Evolutionary conservation across 176 grass and related monocot genomes (phyloP).

Genomic region (Ananas comosus): DNA sequence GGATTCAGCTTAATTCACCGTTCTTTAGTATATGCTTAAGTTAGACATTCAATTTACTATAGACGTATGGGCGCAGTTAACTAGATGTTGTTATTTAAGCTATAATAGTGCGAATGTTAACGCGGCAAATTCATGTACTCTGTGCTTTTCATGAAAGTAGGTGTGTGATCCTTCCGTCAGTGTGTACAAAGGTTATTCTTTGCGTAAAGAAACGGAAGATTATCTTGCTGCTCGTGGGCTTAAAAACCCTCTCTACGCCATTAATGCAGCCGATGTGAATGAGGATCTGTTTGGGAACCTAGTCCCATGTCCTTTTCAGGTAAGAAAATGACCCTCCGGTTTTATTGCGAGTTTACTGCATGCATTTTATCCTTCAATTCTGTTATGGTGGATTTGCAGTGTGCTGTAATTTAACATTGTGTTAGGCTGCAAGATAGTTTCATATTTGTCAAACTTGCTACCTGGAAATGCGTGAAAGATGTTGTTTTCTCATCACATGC

Average conservation of each 20-base stretch:
- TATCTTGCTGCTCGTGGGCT: conserved; percentile 44
- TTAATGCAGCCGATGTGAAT: conserved; percentile 48
- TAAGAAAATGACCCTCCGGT: conserved; percentile 12
- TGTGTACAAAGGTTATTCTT: conserved; percentile 61
- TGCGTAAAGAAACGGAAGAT: conserved; percentile 63
- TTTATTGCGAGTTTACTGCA: background rate
- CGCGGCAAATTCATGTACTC: background rate
- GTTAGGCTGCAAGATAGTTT: background rate
- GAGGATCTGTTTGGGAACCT: conserved; percentile 59
- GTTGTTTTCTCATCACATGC: background rate
- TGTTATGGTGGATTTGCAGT: background rate
- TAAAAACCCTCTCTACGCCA: conserved; percentile 48
- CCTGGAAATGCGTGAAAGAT: background rate
- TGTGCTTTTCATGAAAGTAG: background rate
- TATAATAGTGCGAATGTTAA: background rate
- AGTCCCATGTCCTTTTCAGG: conserved; percentile 67
- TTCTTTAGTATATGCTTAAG: background rate
- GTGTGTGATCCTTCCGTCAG: conserved; percentile 56
- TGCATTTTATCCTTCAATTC: background rate
- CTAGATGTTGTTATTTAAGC: background rate
- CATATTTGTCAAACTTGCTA: background rate
- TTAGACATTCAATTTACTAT: background rate
- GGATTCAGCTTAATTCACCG: background rate
- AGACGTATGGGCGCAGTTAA: background rate
- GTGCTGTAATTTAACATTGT: background rate